phyloP scores from a whole-genome alignment of 768 basidiomycete genomes.

The Cystofilobasidium macerans region DNA sequence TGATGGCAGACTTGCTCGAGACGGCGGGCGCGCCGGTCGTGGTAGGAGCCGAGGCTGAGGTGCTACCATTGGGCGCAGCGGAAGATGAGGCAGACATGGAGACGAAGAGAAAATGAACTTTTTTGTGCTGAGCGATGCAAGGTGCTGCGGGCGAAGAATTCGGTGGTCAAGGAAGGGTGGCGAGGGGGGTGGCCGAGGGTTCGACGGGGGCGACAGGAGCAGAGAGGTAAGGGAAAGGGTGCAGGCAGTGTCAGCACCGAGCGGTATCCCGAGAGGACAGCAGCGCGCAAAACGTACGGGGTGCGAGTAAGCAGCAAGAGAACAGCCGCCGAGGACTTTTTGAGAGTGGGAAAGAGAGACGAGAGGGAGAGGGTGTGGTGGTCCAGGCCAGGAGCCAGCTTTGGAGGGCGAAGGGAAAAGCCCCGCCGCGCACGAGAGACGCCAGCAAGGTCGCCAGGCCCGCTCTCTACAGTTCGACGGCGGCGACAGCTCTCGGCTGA shows the following conservation, averaged over 20 bases:
- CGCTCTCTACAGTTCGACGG: too few species aligned
- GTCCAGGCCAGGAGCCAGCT: too few species aligned
- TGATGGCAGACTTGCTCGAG: conserved; percentile 16
- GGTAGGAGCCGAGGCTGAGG: neutral
- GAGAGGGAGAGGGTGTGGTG: too few species aligned
- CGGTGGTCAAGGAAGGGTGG: too few species aligned
- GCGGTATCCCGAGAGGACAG: conserved; percentile 19
- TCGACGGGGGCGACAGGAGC: conserved; percentile 19
- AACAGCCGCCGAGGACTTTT: neutral
- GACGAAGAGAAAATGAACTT: neutral
- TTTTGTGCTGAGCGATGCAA: conserved; percentile 9
- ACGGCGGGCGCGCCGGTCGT: conserved; percentile 1
- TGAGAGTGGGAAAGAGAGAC: neutral
- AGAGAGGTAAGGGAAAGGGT: too few species aligned
- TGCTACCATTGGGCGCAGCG: neutral
- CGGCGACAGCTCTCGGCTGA: too few species aligned
- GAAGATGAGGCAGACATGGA: conserved; percentile 8
- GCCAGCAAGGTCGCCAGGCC: too few species aligned
- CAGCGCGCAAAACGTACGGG: conserved; percentile 17
- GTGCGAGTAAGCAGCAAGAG: neutral
- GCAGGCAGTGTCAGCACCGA: too few species aligned
- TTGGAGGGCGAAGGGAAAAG: too few species aligned
- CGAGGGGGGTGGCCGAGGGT: conserved; percentile 26
- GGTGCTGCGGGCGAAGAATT: conserved; percentile 7
- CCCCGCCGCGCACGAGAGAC: too few species aligned